Percentiles rank a stretch among this genome's conserved stretches.
Evolutionary conservation across 148 eudicot species (phyloP).

Genomic region (Camellia lanceoleosa): DNA sequence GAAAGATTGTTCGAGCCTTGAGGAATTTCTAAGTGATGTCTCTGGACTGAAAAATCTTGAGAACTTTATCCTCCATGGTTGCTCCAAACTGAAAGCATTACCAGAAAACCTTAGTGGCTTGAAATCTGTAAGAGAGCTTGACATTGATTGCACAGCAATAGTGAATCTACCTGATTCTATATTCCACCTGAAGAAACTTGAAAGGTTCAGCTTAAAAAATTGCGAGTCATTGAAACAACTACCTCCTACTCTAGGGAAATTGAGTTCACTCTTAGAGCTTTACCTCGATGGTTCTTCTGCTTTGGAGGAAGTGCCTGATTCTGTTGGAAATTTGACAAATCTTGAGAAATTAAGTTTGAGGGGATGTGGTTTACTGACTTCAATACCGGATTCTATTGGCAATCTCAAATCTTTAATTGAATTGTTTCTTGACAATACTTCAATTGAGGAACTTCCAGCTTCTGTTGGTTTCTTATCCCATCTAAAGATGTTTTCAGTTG

Average conservation of each 20-base stretch:
- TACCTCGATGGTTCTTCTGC: constrained; percentile 26
- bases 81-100: constrained; percentile 37
- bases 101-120: constrained; percentile 42
- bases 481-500: constrained; percentile 38
- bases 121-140: constrained; percentile 40
- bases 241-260: constrained; percentile 35
- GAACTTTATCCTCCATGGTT: constrained; percentile 44
- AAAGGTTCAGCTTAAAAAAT: constrained; percentile 35
- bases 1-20: constrained; percentile 34
- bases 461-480: constrained; percentile 37
- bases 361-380: constrained; percentile 32
- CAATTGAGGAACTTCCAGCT: constrained; percentile 39
- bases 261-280: constrained; percentile 41
- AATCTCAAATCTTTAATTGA: constrained; percentile 36
- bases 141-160: constrained; percentile 40
- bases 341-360: constrained; percentile 36
- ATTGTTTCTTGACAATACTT: constrained; percentile 27
- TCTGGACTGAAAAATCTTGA: constrained; percentile 50
- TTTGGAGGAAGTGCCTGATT: constrained; percentile 32
- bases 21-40: constrained; percentile 43
- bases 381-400: constrained; percentile 43
- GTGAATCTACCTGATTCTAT: constrained; percentile 38
- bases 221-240: constrained; percentile 37
- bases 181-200: constrained; percentile 41
- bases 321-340: constrained; percentile 34